Evolutionary conservation across 2,329 filamentous ascomycete genomes (phyloP), one percentile per base, ranked within the genome.

Genomic region (Aspergillus viridinutans): DNA sequence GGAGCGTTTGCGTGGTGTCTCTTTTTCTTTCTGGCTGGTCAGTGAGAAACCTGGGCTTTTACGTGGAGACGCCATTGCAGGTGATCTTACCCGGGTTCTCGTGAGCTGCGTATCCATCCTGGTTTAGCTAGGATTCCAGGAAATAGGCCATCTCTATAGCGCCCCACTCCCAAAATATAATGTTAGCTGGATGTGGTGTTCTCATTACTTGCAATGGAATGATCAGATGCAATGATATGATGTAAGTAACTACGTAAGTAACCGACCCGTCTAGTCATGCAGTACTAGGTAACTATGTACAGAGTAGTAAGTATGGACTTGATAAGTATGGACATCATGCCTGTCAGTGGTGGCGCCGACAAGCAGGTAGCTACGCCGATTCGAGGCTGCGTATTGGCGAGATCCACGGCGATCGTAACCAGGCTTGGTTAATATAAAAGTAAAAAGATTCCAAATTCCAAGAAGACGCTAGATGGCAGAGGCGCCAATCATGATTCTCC

Each of bases 371-470:
- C 49, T 51, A 53, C 43, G 51, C 45, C 56, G 57, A 57, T 56
- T 56, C 42, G 28, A 52, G 52, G 50, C 53, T 58, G 54, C 48
- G 58, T 42, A 57, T 26, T 12, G 23, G 43, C 53, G 49, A 63
- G 60, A 58, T 35, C 38, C 56, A 45, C 43, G 63, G 49, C 53
- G 61, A 66, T 66, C 64, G 12, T 49, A 55, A 32, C 64, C 55
- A 14, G 17, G 29, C 35, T 28, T 12, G 55, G 63, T 59, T 49
- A 54, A 54, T 54, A 53, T 52, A 51, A 58, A 60, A 65, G 57
- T 55, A 55, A 56, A 64, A 64, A 57, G 56, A 66, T 66, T 66
- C 56, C 61, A 65, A 66, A 66, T 66, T 55, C 50, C 60, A 43
- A 58, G 48, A 52, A 38, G 56, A 40, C 58, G 56, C 59, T 59